Evolutionary conservation across 2,329 filamentous ascomycete species (phyloP).

Genomic region (Fusarium clavum): DNA sequence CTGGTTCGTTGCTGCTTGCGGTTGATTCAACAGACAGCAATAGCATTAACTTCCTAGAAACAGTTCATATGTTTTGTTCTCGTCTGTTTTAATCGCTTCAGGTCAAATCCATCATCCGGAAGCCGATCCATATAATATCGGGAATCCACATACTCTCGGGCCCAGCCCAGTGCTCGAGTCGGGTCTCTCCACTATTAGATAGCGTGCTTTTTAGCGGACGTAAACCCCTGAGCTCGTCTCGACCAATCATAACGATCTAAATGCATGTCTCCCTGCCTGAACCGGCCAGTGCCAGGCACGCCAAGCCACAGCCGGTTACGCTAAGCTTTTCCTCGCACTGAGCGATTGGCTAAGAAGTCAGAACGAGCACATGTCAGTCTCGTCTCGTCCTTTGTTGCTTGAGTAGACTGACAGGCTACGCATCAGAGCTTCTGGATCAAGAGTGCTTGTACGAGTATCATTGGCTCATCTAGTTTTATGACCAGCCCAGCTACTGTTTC

Average conservation of each 20-base stretch:
- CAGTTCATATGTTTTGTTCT: slow-evolving; percentile 7
- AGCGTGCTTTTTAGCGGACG: slow-evolving; percentile 14
- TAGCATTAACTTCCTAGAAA: slow-evolving; percentile 2
- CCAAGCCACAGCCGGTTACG: slow-evolving; percentile 15
- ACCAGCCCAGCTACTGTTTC: slow-evolving; percentile 29
- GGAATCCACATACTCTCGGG: too few relatives aligned
- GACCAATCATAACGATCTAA: slow-evolving; percentile 1
- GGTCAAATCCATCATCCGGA: slow-evolving; percentile 10
- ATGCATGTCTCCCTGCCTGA: slow-evolving; percentile 27
- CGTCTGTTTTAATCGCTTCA: slow-evolving; percentile 17
- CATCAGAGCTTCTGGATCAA: slow-evolving; percentile 19
- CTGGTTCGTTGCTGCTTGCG: not conserved
- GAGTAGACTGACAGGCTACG: slow-evolving; percentile 7
- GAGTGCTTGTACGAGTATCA: not conserved
- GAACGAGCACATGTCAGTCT: slow-evolving; percentile 8
- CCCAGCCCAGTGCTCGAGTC: not conserved
- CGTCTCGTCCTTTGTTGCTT: slow-evolving; percentile 19
- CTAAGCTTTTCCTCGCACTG: slow-evolving; percentile 23
- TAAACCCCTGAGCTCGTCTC: slow-evolving; percentile 13
- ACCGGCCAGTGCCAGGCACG: slow-evolving; percentile 25
- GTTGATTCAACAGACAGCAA: not conserved
- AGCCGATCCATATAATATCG: not conserved
- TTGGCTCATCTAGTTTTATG: slow-evolving; percentile 3
- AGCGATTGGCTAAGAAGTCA: slow-evolving; percentile 22
- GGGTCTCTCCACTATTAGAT: slow-evolving; percentile 17